phyloP scores from a whole-genome alignment of 495 filamentous ascomycete genomes.

The Tuber indicum region DNA sequence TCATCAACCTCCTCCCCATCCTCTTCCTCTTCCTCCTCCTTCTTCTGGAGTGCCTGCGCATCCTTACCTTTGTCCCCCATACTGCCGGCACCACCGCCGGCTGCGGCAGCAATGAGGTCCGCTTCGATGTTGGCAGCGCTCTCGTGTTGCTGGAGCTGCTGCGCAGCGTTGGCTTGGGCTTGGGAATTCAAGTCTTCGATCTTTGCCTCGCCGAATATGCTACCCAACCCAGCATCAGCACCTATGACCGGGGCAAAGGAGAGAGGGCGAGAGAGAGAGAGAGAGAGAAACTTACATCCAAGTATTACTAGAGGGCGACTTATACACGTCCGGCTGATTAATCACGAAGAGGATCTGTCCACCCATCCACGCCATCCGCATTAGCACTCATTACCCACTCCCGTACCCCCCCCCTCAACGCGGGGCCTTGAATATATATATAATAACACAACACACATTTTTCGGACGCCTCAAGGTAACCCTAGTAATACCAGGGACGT shows the following conservation, averaged over 20 bases:
- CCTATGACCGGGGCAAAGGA: not conserved
- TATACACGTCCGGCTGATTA: conserved; percentile 98
- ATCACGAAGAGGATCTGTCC: conserved; percentile 94
- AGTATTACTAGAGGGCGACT: conserved; percentile 94
- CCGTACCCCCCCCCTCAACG: not conserved
- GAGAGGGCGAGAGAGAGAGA: not conserved
- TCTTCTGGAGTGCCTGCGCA: conserved; percentile 63
- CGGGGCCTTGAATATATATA: not conserved
- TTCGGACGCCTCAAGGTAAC: conserved; percentile 96
- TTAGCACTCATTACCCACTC: not conserved
- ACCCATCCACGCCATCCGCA: not conserved
- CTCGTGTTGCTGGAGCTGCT: conserved; percentile 74
- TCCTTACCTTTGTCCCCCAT: conserved; percentile 65
- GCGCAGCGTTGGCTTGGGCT: conserved; percentile 86
- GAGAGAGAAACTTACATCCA: conserved; percentile 70
- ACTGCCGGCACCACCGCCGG: conserved; percentile 21
- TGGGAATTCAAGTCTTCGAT: conserved; percentile 98
- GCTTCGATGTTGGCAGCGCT: conserved; percentile 45
- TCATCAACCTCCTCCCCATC: conserved; percentile 95
- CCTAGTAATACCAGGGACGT: conserved; percentile 92
- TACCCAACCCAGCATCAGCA: conserved; percentile 43
- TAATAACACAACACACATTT: conserved; percentile 62
- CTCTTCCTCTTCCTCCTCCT: conserved; percentile 75
- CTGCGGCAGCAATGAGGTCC: conserved; percentile 60
- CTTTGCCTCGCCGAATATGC: conserved; percentile 99